phyloP scores from a whole-genome alignment of 106 monocot species.

The Cymbidium sinense region DNA sequence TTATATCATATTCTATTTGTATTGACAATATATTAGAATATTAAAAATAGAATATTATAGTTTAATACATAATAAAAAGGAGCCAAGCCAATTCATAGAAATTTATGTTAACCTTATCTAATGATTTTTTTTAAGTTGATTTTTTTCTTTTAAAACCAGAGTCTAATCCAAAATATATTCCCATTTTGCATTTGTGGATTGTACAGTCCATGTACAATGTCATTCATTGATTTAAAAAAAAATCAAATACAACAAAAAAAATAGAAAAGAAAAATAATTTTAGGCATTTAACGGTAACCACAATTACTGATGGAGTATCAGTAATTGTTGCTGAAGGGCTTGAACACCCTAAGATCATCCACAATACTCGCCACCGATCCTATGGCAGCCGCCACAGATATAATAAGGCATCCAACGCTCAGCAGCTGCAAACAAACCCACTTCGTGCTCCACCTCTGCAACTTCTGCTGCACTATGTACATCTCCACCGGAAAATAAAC shows the following conservation, averaged over 20 bases:
- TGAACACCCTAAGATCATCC: conserved; percentile 51
- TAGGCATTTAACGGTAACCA: neutral
- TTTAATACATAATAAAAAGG: too few relatives aligned
- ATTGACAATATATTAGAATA: too few relatives aligned
- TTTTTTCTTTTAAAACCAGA: too few relatives aligned
- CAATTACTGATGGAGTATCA: conserved; percentile 1
- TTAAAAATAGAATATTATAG: too few relatives aligned
- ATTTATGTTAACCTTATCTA: too few relatives aligned
- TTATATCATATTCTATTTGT: too few relatives aligned
- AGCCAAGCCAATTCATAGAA: too few relatives aligned
- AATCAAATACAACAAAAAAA: neutral
- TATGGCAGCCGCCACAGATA: conserved; percentile 44
- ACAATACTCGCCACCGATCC: conserved; percentile 58
- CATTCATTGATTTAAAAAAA: neutral
- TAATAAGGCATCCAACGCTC: conserved; percentile 48
- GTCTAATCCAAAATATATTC: too few relatives aligned
- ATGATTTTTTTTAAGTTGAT: too few relatives aligned
- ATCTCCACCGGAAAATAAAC: conserved; percentile 82
- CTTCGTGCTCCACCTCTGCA: conserved; percentile 46
- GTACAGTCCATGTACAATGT: too few relatives aligned
- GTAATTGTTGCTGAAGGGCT: conserved; percentile 49
- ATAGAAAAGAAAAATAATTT: neutral
- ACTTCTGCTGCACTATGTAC: conserved; percentile 60
- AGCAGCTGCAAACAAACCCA: conserved; percentile 71
- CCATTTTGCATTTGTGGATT: too few relatives aligned